These are phyloP conservation scores for Anisodus acutangulus DNA, from an alignment of 257 asterid species.

Conservation along the genomic window DNA sequence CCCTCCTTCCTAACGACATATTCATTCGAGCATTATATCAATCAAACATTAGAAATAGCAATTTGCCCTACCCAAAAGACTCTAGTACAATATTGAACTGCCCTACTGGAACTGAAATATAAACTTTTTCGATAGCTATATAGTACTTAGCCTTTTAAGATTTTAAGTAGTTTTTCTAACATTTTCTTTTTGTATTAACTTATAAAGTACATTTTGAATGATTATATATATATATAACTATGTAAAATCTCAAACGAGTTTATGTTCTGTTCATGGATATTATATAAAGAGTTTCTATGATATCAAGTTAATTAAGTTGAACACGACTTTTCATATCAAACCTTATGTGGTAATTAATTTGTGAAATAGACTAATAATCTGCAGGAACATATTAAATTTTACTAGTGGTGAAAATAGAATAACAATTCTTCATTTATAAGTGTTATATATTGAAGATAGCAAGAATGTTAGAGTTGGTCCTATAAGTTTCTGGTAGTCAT, in stretches of 20 bases:
- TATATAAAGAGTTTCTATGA: not conserved
- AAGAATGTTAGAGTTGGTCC: not conserved
- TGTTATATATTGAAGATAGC: not conserved
- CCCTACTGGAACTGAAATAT: too few species aligned
- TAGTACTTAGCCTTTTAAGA: not conserved
- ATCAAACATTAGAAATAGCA: not conserved
- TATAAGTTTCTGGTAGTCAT: not conserved
- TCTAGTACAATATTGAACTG: too few species aligned
- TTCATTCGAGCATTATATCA: conserved; percentile 4
- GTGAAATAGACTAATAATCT: too few species aligned
- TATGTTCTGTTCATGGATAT: not conserved
- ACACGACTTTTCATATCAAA: not conserved
- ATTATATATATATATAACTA: not conserved
- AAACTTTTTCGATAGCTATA: not conserved
- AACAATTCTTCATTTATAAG: too few species aligned
- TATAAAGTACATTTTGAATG: not conserved
- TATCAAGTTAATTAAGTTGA: not conserved
- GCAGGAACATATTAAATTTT: too few species aligned
- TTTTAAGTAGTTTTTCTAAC: not conserved
- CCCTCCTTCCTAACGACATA: conserved; percentile 33
- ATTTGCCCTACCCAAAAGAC: not conserved
- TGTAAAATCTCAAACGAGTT: not conserved
- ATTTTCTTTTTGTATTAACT: not conserved
- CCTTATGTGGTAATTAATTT: not conserved
- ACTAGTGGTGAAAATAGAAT: too few species aligned